Evolutionary conservation across 306 rosid genomes (phyloP).

Genomic region (Quercus variabilis): DNA sequence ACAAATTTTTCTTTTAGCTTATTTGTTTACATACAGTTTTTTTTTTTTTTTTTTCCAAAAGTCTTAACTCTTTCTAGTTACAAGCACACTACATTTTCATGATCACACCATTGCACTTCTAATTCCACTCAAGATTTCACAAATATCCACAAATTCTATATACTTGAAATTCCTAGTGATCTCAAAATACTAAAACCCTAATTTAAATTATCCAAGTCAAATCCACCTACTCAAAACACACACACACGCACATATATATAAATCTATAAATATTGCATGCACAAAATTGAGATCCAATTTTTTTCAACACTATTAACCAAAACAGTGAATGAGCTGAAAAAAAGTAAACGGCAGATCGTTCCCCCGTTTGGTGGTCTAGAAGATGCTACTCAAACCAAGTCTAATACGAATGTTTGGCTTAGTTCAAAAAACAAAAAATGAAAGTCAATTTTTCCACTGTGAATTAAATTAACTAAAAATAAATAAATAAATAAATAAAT

Average conservation of each 20-base stretch:
- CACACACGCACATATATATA: too few species aligned
- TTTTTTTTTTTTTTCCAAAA: too few species aligned
- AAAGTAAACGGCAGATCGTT: neutral
- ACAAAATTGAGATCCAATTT: constrained; percentile 7
- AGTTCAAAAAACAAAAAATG: neutral
- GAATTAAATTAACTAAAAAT: neutral
- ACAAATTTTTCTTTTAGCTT: too few species aligned
- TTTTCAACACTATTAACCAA: neutral
- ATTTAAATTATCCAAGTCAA: neutral
- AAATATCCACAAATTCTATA: neutral
- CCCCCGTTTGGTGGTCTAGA: constrained; percentile 10
- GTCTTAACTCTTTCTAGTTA: too few species aligned
- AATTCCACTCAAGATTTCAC: neutral
- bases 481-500: too few species aligned
- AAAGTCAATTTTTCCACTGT: neutral
- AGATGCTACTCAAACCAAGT: neutral
- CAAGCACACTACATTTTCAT: too few species aligned
- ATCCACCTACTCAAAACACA: neutral
- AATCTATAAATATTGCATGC: too few species aligned
- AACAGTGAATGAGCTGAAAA: neutral
- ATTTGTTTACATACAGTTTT: too few species aligned
- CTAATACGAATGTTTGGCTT: neutral
- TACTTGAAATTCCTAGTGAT: neutral
- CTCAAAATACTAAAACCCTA: neutral
- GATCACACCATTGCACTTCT: too few species aligned